phyloP scores from a whole-genome alignment of 2,329 filamentous ascomycete genomes.

The Calonectria ilicicola region DNA sequence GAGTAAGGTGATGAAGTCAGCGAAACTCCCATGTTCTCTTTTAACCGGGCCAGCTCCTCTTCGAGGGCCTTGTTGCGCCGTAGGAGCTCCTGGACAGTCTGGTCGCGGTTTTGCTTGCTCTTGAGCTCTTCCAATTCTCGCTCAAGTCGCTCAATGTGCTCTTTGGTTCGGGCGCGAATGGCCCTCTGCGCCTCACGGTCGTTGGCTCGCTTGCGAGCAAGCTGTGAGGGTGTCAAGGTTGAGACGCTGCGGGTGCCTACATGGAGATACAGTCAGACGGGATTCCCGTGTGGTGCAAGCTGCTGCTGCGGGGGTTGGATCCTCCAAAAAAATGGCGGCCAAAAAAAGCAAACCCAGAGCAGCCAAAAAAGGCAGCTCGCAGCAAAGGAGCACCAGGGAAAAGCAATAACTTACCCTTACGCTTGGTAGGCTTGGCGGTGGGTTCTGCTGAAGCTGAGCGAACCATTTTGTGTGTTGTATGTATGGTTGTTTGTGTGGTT shows the following conservation, averaged over 20 bases:
- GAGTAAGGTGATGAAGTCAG: conserved; percentile 56
- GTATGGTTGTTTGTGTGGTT: conserved; percentile 12
- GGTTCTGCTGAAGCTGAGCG: conserved; percentile 58
- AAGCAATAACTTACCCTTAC: conserved; percentile 55
- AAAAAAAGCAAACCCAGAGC: conserved; percentile 6
- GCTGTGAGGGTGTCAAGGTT: conserved; percentile 87
- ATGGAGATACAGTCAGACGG: neutral
- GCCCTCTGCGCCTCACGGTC: conserved; percentile 91
- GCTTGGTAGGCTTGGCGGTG: conserved; percentile 56
- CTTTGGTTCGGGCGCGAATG: conserved; percentile 87
- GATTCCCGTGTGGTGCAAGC: neutral
- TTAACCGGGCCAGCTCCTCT: conserved; percentile 61
- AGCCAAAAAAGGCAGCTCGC: neutral
- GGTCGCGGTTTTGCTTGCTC: conserved; percentile 60
- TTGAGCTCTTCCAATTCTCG: conserved; percentile 79
- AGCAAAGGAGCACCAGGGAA: conserved; percentile 11
- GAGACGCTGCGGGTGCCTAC: conserved; percentile 81
- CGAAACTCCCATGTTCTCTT: conserved; percentile 58
- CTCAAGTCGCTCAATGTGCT: conserved; percentile 85
- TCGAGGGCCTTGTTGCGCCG: conserved; percentile 66
- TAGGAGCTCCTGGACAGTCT: conserved; percentile 64
- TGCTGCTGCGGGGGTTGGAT: neutral
- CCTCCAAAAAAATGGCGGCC: neutral
- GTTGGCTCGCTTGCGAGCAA: conserved; percentile 91
- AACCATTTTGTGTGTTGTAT: conserved; percentile 47